Percentiles rank a stretch among this genome's conserved stretches.
These are phyloP conservation scores for Pseudogymnoascus sp. DNA, from an alignment of 2,329 filamentous ascomycete genomes.

Conservation along the genomic window DNA sequence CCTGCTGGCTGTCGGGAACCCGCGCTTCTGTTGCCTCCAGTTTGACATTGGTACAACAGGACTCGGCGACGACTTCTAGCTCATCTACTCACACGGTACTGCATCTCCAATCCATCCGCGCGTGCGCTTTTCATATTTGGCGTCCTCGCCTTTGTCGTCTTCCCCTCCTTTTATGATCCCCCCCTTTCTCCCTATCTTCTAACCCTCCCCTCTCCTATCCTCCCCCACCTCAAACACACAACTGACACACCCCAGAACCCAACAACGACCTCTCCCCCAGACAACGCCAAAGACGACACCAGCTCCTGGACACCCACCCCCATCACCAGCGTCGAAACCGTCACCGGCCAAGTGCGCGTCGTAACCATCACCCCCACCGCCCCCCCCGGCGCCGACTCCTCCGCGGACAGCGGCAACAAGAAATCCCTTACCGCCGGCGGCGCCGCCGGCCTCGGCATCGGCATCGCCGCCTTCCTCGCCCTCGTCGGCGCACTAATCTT, in stretches of 20 bases:
- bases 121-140: background rate
- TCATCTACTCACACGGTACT: constrained; percentile 3
- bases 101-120: background rate
- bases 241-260: constrained; percentile 3
- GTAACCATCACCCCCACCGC: constrained; percentile 45
- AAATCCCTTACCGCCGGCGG: constrained; percentile 38
- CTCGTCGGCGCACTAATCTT: constrained; percentile 32
- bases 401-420: constrained; percentile 17
- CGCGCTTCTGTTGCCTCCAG: constrained; percentile 18
- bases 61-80: constrained; percentile 21
- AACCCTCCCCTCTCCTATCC: background rate
- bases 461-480: constrained; percentile 40
- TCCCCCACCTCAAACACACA: background rate
- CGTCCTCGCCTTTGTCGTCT: background rate
- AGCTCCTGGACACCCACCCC: constrained; percentile 30
- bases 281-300: constrained; percentile 14
- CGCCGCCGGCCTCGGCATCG: constrained; percentile 47
- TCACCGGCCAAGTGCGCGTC: constrained; percentile 50
- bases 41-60: constrained; percentile 28
- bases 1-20: background rate
- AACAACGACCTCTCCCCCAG: constrained; percentile 6
- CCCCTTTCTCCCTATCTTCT: no score
- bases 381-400: constrained; percentile 21
- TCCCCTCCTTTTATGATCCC: background rate
- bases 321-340: constrained; percentile 40